Base-by-base conservation (phyloP, 2,329 filamentous ascomycete species). In the Pezicula carpinea region DNA sequence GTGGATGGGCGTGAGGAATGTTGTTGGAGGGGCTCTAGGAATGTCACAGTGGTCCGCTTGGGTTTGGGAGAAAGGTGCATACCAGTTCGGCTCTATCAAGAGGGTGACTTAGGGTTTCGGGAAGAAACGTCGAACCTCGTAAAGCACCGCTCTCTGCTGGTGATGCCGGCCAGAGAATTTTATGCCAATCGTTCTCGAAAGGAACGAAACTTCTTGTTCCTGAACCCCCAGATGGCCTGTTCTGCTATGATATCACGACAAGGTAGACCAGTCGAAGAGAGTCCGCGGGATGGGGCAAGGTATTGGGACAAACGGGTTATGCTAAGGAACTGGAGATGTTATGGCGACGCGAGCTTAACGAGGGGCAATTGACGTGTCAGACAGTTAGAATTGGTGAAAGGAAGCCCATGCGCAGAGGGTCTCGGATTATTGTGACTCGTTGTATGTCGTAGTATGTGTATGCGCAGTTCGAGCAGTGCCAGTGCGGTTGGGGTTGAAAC, bases 381-480 rank as follows among this genome's bases (percentile, higher is more conserved):
- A 49, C 40, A 48, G 44, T 49, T 51, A 46, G 47, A 19, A 39
- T 35, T 43, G 50, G 44, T 47, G 34, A 39, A 50, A 55, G 53
- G 54, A 39, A 34, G 50, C 55, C 56, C 52, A 55, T 55, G 58
- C 56, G 56, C 53, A 39, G 54, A 19, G 33, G 38, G 38, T 59
- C 57, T 59, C 57, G 57, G 57, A 59, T 53, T 48, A 8, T 23
- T 40, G 22, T 40, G 38, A 40, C 38, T 40, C 38, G 38, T 40
- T 40, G n/a, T 39, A 39, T 40, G 38, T 40, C 38, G 38, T 40
- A n/a, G 22, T 15, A 13, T 40, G 14, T 23, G 15, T 10, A 5
- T 40, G n/a, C 38, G 21, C 19, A 13, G 19, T 15, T 22, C 22
- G 38, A 40, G 38, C 38, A 23, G 15, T 23, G 38, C 38, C 38